phyloP scores from a whole-genome alignment of 805 yeast genomes.

The Metschnikowia continentalis region DNA sequence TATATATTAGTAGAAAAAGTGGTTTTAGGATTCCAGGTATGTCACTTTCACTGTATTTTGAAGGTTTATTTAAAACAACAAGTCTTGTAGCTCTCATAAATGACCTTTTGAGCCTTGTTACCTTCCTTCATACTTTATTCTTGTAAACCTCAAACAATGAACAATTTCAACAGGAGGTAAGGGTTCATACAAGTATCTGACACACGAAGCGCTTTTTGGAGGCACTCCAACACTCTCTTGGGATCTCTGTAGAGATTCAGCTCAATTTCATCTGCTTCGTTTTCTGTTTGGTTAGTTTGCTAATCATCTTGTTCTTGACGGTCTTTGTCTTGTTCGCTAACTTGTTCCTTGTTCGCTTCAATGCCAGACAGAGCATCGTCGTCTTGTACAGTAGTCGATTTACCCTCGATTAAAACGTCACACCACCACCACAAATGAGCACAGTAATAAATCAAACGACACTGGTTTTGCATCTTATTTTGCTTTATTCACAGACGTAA shows the following conservation, averaged over 20 bases:
- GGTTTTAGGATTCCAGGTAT: no score
- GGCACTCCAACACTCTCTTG: slow-evolving; percentile 83
- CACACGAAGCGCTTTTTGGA: slow-evolving; percentile 80
- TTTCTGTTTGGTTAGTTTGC: slow-evolving; percentile 14
- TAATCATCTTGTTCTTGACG: slow-evolving; percentile 23
- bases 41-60: no score
- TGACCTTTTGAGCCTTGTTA: no score
- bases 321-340: slow-evolving; percentile 18
- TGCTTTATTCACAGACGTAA: no score
- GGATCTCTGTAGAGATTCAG: slow-evolving; percentile 35
- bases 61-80: no score
- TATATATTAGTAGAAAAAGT: no score
- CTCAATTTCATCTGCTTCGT: slow-evolving; percentile 7
- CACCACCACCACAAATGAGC: slow-evolving; percentile 95
- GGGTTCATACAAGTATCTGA: slow-evolving; percentile 94
- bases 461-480: slow-evolving; percentile 87
- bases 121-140: no score
- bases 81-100: no score
- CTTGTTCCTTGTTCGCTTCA: slow-evolving; percentile 6
- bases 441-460: slow-evolving; percentile 82
- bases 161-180: slow-evolving; percentile 67
- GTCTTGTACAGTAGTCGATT: slow-evolving; percentile 23
- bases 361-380: neutral
- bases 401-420: slow-evolving; percentile 40
- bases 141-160: slow-evolving; percentile 45